These are phyloP conservation scores for Lachancea kluyveri DNA, from an alignment of 805 yeast species.

Conservation along the genomic window DNA sequence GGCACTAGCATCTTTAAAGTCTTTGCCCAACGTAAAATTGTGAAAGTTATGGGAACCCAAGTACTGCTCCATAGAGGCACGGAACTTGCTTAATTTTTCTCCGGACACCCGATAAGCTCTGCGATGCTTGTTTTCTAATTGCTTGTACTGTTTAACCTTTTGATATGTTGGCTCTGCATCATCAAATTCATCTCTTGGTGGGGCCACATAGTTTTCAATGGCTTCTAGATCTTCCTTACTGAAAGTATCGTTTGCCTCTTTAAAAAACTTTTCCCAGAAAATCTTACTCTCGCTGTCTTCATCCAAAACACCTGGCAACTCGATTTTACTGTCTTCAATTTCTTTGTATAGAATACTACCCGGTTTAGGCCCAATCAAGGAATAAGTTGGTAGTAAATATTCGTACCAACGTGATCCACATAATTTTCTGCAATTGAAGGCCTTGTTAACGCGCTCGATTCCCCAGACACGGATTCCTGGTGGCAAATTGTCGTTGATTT, in stretches of 20 bases:
- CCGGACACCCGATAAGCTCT: constrained; percentile 60
- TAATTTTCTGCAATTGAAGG: constrained; percentile 91
- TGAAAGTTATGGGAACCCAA: constrained; percentile 91
- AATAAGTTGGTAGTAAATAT: constrained; percentile 85
- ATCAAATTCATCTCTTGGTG: constrained; percentile 34
- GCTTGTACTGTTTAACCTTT: constrained; percentile 47
- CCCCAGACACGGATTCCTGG: constrained; percentile 93
- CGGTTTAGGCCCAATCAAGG: constrained; percentile 88
- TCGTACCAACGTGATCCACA: constrained; percentile 96
- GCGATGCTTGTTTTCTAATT: constrained; percentile 59
- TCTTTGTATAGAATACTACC: constrained; percentile 56
- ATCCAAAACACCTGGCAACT: constrained; percentile 53
- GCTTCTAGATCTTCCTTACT: constrained; percentile 21
- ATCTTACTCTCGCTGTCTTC: constrained; percentile 61
- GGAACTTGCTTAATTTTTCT: constrained; percentile 56
- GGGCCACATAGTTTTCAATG: constrained; percentile 29
- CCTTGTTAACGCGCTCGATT: constrained; percentile 76
- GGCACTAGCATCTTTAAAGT: constrained; percentile 79
- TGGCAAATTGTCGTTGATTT: constrained; percentile 72
- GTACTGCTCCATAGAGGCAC: constrained; percentile 65
- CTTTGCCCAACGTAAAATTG: constrained; percentile 78
- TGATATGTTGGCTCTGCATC: constrained; percentile 33
- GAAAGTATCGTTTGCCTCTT: constrained; percentile 32
- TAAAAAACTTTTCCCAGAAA: constrained; percentile 60
- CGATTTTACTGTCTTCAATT: constrained; percentile 45